Evolutionary conservation across 1,139 yeast genomes (phyloP).

Genomic region (Meyerozyma smithsonii): DNA sequence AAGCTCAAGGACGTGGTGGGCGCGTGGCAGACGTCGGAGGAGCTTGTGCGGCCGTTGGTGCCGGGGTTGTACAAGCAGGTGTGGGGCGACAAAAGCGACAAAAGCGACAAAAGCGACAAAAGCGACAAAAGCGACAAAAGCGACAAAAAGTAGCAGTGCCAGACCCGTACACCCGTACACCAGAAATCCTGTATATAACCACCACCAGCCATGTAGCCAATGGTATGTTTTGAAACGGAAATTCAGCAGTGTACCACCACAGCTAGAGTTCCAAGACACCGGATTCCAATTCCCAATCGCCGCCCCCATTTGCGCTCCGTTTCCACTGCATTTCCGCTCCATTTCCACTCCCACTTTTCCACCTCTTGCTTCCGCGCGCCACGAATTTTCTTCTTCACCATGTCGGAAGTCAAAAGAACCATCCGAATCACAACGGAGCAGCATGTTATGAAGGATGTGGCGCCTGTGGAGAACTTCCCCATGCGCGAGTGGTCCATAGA

Average conservation of each 20-base stretch:
- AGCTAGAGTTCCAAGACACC: too few species aligned
- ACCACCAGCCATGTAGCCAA: too few species aligned
- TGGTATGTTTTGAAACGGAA: too few species aligned
- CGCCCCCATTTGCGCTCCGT: background rate
- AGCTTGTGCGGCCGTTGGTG: slow-evolving; percentile 12
- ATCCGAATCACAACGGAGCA: slow-evolving; percentile 87
- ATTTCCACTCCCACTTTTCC: background rate
- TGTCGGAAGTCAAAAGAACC: slow-evolving; percentile 57
- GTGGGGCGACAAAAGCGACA: slow-evolving; percentile 3
- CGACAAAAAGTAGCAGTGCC: background rate
- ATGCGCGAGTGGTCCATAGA: slow-evolving; percentile 91
- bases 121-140: background rate
- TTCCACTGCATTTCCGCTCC: background rate
- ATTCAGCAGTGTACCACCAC: too few species aligned
- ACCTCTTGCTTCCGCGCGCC: background rate
- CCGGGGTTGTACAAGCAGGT: slow-evolving; percentile 13
- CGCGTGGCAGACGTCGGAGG: slow-evolving; percentile 14
- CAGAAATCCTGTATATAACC: too few species aligned
- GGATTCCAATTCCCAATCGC: background rate
- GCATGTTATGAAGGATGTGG: slow-evolving; percentile 74
- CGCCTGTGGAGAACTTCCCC: slow-evolving; percentile 91
- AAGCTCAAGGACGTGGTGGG: slow-evolving; percentile 37
- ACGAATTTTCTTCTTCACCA: background rate
- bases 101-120: background rate
- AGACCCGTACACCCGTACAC: too few species aligned